These are phyloP conservation scores for Erysiphe pulchra DNA, from an alignment of 2,329 filamentous ascomycete genomes.

Conservation along the genomic window DNA sequence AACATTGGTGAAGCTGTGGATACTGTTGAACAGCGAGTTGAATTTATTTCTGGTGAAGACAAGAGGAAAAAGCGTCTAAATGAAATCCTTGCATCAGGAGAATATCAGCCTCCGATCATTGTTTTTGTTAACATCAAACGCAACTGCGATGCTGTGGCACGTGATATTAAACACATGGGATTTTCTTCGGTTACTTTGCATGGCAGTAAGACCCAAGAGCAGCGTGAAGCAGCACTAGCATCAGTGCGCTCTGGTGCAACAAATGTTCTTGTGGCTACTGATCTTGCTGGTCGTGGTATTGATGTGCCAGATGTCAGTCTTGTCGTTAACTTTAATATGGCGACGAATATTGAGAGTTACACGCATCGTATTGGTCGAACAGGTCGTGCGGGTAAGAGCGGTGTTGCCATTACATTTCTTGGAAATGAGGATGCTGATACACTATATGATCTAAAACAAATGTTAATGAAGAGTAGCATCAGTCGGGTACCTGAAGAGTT, in stretches of 20 bases:
- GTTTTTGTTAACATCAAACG: conserved; percentile 99
- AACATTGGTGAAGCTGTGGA: conserved; percentile 90
- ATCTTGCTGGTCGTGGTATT: conserved; percentile 89
- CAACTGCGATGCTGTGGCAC: conserved; percentile 85
- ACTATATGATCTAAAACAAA: conserved; percentile 86
- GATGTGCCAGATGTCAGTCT: conserved; percentile 84
- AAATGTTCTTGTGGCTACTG: conserved; percentile 82
- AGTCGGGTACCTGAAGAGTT: conserved; percentile 81
- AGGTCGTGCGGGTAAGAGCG: conserved; percentile 87
- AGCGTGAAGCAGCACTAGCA: conserved; percentile 75
- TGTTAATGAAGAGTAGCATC: conserved; percentile 73
- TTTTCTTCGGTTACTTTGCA: conserved; percentile 78
- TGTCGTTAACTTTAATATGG: conserved; percentile 99
- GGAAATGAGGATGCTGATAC: conserved; percentile 75
- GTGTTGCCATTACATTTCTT: conserved; percentile 88
- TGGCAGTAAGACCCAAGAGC: conserved; percentile 90
- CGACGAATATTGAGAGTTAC: conserved; percentile 73
- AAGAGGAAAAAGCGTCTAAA: conserved; percentile 89
- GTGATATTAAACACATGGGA: conserved; percentile 85
- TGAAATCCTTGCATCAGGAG: conserved; percentile 59
- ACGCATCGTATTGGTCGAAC: conserved; percentile 93
- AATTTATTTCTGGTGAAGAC: conserved; percentile 75
- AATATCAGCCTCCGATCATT: conserved; percentile 77
- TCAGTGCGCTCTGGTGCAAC: conserved; percentile 60
- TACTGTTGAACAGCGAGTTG: conserved; percentile 89